Conservation (phyloP, 768 basidiomycete species). For the Agrocybe pediades region DNA sequence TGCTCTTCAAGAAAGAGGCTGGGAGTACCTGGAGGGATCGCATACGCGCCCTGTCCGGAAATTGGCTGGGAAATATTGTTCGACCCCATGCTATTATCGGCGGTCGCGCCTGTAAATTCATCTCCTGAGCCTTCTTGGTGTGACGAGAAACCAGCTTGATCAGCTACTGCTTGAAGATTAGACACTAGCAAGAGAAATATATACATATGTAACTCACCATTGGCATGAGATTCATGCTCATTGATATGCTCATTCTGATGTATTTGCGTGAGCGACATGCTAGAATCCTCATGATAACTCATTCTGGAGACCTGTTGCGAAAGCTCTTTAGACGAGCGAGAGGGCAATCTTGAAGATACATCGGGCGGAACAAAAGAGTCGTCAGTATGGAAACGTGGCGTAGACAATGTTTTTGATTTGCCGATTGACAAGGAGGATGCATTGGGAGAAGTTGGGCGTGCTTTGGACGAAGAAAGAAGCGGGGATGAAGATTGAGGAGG, state of each 20-base stretch:
- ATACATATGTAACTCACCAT: constrained; percentile 2
- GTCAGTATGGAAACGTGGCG: neutral
- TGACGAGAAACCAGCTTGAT: constrained; percentile 9
- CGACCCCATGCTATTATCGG: neutral
- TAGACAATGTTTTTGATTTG: neutral
- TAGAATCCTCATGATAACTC: neutral
- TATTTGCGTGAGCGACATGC: neutral
- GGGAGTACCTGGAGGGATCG: constrained; percentile 3
- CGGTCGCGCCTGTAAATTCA: neutral
- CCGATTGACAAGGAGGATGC: neutral
- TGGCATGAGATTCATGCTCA: neutral
- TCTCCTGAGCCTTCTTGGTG: neutral
- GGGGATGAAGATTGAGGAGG: constrained; percentile 9
- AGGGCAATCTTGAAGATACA: neutral
- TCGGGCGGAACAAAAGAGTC: neutral
- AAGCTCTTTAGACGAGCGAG: neutral
- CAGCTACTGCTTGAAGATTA: neutral
- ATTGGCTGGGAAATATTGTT: neutral
- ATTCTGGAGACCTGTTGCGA: neutral
- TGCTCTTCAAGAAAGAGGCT: neutral
- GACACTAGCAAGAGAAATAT: neutral
- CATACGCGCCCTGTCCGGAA: neutral
- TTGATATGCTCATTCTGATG: neutral
- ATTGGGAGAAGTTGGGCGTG: constrained; percentile 9
- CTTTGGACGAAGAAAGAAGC: constrained; percentile 8